Percentiles rank a stretch among this genome's conserved stretches.
Evolutionary conservation across 2,329 filamentous ascomycete genomes (phyloP).

Genomic region (Fusarium secorum): DNA sequence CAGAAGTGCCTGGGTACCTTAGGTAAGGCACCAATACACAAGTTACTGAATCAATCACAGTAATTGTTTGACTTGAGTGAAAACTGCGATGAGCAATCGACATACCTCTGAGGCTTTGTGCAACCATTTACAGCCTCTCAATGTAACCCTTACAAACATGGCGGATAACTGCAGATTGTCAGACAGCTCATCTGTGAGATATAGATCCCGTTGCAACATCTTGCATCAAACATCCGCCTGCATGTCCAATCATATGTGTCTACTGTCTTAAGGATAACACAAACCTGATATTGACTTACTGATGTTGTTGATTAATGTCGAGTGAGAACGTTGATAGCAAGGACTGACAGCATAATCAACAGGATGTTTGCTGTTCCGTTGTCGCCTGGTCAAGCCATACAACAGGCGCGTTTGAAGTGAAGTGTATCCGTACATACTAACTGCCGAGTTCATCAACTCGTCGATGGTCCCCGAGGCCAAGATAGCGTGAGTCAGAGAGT

Average conservation of each 20-base stretch:
- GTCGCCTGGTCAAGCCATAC: neutral
- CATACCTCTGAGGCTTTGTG: neutral
- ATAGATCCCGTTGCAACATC: constrained; percentile 9
- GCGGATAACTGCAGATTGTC: neutral
- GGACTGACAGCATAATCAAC: neutral
- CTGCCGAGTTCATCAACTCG: neutral
- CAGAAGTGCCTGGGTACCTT: neutral
- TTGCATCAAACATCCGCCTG: constrained; percentile 5
- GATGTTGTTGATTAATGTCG: neutral
- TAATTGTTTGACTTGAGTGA: neutral
- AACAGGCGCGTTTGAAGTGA: too few species aligned
- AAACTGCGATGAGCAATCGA: neutral
- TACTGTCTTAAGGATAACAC: neutral
- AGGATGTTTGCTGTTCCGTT: neutral
- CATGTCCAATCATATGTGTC: neutral
- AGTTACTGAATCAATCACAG: neutral
- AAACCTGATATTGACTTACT: neutral
- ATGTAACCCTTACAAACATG: neutral
- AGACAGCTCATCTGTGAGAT: constrained; percentile 6
- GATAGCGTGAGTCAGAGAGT: neutral
- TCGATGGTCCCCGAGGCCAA: neutral
- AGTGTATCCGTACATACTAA: neutral
- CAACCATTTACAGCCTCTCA: neutral
- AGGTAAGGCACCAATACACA: neutral
- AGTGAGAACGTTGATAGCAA: neutral